Evolutionary conservation across 73 alveolate species (phyloP), one percentile per base, ranked within the genome.

Genomic region (Symbiodinium natans): DNA sequence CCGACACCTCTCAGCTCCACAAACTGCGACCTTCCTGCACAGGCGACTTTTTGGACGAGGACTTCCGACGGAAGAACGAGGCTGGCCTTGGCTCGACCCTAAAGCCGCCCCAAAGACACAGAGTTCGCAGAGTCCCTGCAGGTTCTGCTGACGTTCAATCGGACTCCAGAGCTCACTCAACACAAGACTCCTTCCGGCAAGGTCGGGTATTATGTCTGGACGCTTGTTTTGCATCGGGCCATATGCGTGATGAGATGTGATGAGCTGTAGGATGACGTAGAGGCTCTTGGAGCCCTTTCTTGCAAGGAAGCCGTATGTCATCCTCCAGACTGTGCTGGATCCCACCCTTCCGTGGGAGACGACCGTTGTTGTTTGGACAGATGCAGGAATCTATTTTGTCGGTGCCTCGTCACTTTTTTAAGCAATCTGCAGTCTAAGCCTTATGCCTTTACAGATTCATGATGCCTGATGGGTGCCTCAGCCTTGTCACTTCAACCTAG

Each of bases 151-250:
- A 73, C 71, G 75, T 92, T 92, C 98, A 68, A 68, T 31, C 88
- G 98, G 33, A 73, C 88, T 1, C 90, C 90, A 7, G 98, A 92
- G 42, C 82, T 92, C 43, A 92, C 89, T 27, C 82, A 48, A 82
- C 84, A 92, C 98, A 92, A 92, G 98, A 46, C 92, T 25, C 98
- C 98, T 7, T 75, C 92, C 13, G 98, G 92, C n/a, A 92, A 77
- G 71, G 42, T 74, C 1, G 98, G 98, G 38, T 92, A 77, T 68
- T 92, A 92, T 17, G 92, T 77, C 15, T 90, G 97, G 97, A 40
- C 41, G 17, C 89, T 41, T 68, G 83, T 52, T n/a, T n/a, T n/a
- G n/a, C n/a, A n/a, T n/a, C n/a, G n/a, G n/a, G n/a, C 92, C 2
- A 1, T 56, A 1, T 29, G 75, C 1, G 27, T 21, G 27, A 21